These are phyloP conservation scores for Kwoniella pini DNA, from an alignment of 768 basidiomycete species.

Conservation along the genomic window DNA sequence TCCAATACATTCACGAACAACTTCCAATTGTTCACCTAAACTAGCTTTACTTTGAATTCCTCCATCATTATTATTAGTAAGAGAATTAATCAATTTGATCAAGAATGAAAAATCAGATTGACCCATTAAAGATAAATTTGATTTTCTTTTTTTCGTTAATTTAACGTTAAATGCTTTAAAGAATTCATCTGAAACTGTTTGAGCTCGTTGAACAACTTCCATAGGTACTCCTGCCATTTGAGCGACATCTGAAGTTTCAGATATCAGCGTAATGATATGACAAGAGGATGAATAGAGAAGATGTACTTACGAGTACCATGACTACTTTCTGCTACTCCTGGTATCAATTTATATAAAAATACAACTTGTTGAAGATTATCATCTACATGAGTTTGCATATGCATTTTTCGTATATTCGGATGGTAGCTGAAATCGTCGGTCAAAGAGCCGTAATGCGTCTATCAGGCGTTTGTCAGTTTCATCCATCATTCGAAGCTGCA, in stretches of 20 bases:
- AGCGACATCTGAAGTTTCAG: constrained; percentile 71
- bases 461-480: constrained; percentile 1
- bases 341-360: constrained; percentile 90
- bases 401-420: constrained; percentile 88
- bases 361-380: constrained; percentile 78
- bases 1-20: constrained; percentile 2
- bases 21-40: constrained; percentile 1
- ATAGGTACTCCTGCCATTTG: constrained; percentile 87
- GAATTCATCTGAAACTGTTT: constrained; percentile 80
- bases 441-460: constrained; percentile 90
- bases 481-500: neutral
- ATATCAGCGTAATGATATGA: too few relatives aligned
- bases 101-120: constrained; percentile 92
- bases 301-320: constrained; percentile 52
- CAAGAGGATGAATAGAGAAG: neutral
- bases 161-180: constrained; percentile 79
- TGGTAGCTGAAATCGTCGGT: constrained; percentile 92
- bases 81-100: constrained; percentile 43
- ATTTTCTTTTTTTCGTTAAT: constrained; percentile 59
- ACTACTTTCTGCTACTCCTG: constrained; percentile 51
- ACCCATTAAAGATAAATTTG: constrained; percentile 71
- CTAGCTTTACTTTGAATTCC: neutral
- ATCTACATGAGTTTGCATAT: constrained; percentile 92
- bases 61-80: neutral
- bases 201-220: constrained; percentile 80